Conservation (phyloP, 345 rosid species). For the Eucalyptus lansdowneana region DNA sequence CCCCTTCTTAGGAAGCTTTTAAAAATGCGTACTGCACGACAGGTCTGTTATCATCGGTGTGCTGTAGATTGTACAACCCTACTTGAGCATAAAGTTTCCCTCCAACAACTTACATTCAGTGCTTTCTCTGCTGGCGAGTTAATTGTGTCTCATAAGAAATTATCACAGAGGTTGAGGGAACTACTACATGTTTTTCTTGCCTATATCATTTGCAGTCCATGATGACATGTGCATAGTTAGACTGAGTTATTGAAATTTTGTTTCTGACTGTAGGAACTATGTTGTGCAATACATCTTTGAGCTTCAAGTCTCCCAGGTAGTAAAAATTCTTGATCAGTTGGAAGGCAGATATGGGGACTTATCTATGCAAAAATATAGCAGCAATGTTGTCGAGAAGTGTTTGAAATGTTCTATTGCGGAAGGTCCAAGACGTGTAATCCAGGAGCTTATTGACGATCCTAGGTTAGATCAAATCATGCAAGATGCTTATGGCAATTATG, state of each 20-base stretch:
- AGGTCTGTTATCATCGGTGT: too few species aligned
- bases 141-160: neutral
- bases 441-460: constrained; percentile 44
- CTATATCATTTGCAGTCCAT: neutral
- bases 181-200: neutral
- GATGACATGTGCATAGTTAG: neutral
- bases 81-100: neutral
- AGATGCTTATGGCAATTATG: constrained; percentile 80
- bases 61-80: neutral
- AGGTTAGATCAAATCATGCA: constrained; percentile 67
- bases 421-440: neutral
- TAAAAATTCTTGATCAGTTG: neutral
- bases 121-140: neutral
- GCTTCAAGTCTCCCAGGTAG: neutral
- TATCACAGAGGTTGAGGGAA: neutral
- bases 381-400: constrained; percentile 31
- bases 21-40: neutral
- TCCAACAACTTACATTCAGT: neutral
- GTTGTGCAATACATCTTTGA: neutral
- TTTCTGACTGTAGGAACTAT: neutral
- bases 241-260: neutral
- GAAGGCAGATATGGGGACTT: neutral
- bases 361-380: neutral
- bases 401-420: constrained; percentile 5
- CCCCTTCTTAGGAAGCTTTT: neutral